phyloP scores from a whole-genome alignment of 1,284 basidiomycete genomes.

The Malassezia dermatis region DNA sequence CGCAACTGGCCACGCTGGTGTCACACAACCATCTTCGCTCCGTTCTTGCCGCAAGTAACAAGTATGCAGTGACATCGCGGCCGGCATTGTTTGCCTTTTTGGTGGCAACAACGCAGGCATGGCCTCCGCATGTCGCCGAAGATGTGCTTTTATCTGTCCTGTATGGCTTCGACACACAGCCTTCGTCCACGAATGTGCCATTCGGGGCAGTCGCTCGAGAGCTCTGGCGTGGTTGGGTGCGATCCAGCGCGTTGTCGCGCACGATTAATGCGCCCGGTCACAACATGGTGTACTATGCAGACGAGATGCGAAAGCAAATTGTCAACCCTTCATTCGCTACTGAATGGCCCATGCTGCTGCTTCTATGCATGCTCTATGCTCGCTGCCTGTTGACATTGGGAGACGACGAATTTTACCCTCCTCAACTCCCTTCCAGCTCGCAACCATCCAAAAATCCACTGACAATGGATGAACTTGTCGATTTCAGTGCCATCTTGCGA shows the following conservation, averaged over 20 bases:
- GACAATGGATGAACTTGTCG: conserved; percentile 66
- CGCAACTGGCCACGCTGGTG: conserved; percentile 12
- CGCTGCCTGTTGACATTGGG: conserved; percentile 81
- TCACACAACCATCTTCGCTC: conserved; percentile 29
- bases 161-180: conserved; percentile 13
- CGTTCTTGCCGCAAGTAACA: conserved; percentile 27
- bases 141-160: conserved; percentile 22
- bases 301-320: conserved; percentile 19
- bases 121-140: conserved; percentile 27
- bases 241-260: conserved; percentile 25
- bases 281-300: conserved; percentile 13
- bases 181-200: background rate
- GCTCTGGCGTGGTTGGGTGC: conserved; percentile 41
- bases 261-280: conserved; percentile 20
- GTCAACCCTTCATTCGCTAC: background rate
- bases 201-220: conserved; percentile 33
- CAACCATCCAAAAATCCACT: conserved; percentile 51
- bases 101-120: conserved; percentile 27
- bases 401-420: conserved; percentile 87
- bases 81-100: conserved; percentile 35
- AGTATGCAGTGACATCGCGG: conserved; percentile 30
- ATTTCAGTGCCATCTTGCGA: conserved; percentile 60
- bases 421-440: background rate
- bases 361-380: conserved; percentile 72
- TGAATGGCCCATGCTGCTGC: conserved; percentile 57